Conservation (phyloP, 2,329 filamentous ascomycete genomes). For the Emydomyces testavorans region DNA sequence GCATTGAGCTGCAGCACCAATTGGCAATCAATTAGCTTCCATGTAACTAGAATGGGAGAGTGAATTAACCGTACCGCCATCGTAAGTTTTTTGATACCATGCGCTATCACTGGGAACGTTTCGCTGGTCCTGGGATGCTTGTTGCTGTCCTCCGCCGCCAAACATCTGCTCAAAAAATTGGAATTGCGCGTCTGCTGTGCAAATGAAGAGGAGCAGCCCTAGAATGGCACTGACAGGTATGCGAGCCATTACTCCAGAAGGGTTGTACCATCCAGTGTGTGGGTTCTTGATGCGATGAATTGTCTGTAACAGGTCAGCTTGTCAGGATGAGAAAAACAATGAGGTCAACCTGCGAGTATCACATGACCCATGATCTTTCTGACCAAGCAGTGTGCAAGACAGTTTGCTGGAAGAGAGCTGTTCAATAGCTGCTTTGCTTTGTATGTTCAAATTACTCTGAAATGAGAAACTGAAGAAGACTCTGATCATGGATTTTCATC, state of each 20-base stretch:
- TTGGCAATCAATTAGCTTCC: conserved; percentile 2
- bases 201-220: conserved; percentile 48
- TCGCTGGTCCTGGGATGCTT: conserved; percentile 50
- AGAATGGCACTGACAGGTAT: conserved; percentile 18
- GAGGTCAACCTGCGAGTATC: too few relatives aligned
- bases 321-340: too few relatives aligned
- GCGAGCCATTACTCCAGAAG: neutral
- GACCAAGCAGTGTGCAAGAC: too few relatives aligned
- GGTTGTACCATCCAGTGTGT: neutral
- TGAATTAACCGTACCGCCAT: conserved; percentile 13
- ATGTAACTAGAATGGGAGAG: neutral
- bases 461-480: too few relatives aligned
- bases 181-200: conserved; percentile 63
- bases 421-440: too few relatives aligned
- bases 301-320: neutral
- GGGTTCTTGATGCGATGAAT: neutral
- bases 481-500: too few relatives aligned
- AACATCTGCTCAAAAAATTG: conserved; percentile 99
- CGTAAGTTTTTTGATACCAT: conserved; percentile 53
- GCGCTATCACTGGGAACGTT: conserved; percentile 75
- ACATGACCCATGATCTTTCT: too few relatives aligned
- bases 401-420: too few relatives aligned
- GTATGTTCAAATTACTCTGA: too few relatives aligned
- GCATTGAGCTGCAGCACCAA: conserved; percentile 54
- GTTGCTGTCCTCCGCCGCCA: conserved; percentile 48